Evolutionary conservation across 345 rosid genomes (phyloP), one percentile per base, ranked within the genome.

Genomic region (Erodium maritimum): DNA sequence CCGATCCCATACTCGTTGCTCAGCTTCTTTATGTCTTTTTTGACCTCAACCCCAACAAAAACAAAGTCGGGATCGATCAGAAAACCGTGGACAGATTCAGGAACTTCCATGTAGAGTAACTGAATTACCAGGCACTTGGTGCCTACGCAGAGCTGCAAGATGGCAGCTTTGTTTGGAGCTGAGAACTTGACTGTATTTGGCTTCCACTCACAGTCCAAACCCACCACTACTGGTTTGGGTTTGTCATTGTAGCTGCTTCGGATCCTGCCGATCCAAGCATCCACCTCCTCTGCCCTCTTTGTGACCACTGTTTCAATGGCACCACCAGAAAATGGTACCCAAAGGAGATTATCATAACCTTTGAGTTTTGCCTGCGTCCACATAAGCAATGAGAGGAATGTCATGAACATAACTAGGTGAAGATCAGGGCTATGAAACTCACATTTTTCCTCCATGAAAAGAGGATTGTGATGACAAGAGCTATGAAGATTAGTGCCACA

Each of bases 191-290:
- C 21, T 16, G 10, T 1, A 19, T 73, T 17, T 0, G 83, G 83
- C 58, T 62, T 63, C 73, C 77, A 79, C 55, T 79, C 77, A n/a
- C 62, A 50, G 46, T 69, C 81, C 62, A 79, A 62, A 1, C 84
- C 73, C 0, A 69, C 79, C 0, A 73, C 50, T n/a, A n/a, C n/a
- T n/a, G 5, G 70, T 51, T 19, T n/a, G n/a, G 58, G 56, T 17
- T 54, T 51, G 5, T 57, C 55, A 1, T 1, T 2, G 54, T 24
- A 13, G 4, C n/a, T 42, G 48, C 70, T 3, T 0, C 4, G 23
- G 4, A 72, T 60, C 54, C 55, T 50, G 5, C 2, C 14, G 0
- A 76, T 21, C 79, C 78, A 79, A 5, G 55, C 19, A 54, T 68
- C 71, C 1, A 48, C 64, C 1, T 4, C 64, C 2, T 19, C 8